phyloP scores from a whole-genome alignment of 2,329 filamentous ascomycete genomes.

The Camptophora hylomeconis region DNA sequence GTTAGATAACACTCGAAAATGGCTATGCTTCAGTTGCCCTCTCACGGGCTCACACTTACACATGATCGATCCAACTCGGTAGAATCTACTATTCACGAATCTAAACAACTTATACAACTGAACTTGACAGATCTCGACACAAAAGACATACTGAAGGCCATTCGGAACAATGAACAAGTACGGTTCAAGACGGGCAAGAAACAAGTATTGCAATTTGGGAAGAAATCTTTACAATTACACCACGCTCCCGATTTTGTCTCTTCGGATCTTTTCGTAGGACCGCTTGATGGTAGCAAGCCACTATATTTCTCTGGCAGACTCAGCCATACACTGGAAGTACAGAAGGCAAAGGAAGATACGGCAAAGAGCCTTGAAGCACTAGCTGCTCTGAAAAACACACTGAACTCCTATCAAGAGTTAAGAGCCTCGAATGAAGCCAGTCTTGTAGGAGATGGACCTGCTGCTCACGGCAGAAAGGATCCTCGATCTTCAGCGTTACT shows the following conservation, averaged over 20 bases:
- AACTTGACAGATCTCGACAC: slow-evolving; percentile 31
- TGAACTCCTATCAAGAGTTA: slow-evolving; percentile 46
- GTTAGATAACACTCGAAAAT: too few relatives aligned
- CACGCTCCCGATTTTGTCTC: slow-evolving; percentile 40
- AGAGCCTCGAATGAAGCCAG: slow-evolving; percentile 46
- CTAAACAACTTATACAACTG: slow-evolving; percentile 32
- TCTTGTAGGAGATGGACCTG: slow-evolving; percentile 24
- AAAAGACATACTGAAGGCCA: slow-evolving; percentile 31
- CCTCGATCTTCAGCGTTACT: slow-evolving; percentile 20
- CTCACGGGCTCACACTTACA: too few relatives aligned
- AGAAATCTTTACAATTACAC: slow-evolving; percentile 42
- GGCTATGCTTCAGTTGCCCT: too few relatives aligned
- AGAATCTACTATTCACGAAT: too few relatives aligned
- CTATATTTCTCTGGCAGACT: slow-evolving; percentile 44
- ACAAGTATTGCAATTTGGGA: slow-evolving; percentile 44
- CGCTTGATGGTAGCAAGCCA: slow-evolving; percentile 28
- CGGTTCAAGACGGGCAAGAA: slow-evolving; percentile 35
- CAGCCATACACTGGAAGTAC: slow-evolving; percentile 43
- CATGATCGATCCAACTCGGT: too few relatives aligned
- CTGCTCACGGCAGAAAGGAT: slow-evolving; percentile 27
- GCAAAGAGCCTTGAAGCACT: slow-evolving; percentile 47
- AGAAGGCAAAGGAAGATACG: slow-evolving; percentile 41
- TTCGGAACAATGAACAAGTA: slow-evolving; percentile 30
- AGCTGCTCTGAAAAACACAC: slow-evolving; percentile 44
- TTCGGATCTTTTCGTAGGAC: slow-evolving; percentile 44